Evolutionary conservation across 1,139 yeast genomes (phyloP).

Genomic region (Taphrina wiesneri): DNA sequence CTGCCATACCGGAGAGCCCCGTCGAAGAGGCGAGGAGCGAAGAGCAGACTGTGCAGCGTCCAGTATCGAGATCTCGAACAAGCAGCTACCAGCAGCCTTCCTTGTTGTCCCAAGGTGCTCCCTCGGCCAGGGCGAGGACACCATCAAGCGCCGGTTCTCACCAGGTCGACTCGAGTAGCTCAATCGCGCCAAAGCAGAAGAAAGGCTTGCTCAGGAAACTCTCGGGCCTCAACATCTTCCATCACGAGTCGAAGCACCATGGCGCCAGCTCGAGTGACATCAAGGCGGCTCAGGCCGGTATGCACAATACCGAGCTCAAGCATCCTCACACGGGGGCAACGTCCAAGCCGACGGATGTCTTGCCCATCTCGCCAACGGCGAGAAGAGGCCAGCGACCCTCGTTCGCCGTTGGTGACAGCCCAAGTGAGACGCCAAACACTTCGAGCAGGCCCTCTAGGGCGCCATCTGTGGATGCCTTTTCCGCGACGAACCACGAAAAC

Average conservation of each 20-base stretch:
- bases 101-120: conserved; percentile 12
- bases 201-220: conserved; percentile 8
- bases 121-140: background rate
- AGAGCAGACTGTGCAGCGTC: background rate
- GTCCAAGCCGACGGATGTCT: background rate
- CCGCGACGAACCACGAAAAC: background rate
- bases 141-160: background rate
- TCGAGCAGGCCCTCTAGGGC: conserved; percentile 5
- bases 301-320: conserved; percentile 15
- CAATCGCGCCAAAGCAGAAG: background rate
- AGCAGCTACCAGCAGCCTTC: conserved; percentile 4
- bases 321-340: background rate
- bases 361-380: background rate
- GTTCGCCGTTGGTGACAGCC: conserved; percentile 10
- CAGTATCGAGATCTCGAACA: background rate
- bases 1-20: conserved; percentile 15
- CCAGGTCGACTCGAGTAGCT: background rate
- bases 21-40: conserved; percentile 8
- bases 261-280: background rate
- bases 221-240: conserved; percentile 12
- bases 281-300: background rate
- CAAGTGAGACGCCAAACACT: background rate
- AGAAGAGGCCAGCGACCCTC: background rate
- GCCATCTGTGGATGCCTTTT: background rate
- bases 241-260: conserved; percentile 8